A percentile compares a stretch with the other conserved stretches of the same genome.
These are phyloP conservation scores for Carex sylvatica DNA, from an alignment of 202 grass and related monocot species.

Conservation along the genomic window DNA sequence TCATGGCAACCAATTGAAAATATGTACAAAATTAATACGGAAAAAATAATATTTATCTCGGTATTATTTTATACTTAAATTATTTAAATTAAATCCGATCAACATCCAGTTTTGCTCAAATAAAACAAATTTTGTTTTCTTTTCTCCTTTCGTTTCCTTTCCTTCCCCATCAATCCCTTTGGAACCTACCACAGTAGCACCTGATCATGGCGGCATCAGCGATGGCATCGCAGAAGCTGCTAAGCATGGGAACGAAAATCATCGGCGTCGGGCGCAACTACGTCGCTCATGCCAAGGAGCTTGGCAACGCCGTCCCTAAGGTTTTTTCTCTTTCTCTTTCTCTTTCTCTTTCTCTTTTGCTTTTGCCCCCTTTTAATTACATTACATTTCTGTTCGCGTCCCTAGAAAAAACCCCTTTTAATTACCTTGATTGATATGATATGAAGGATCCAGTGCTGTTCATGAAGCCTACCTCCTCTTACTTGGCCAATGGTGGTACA, in stretches of 20 bases:
- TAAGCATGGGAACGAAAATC: conserved; percentile 76
- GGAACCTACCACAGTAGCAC: not conserved
- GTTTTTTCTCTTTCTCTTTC: conserved; percentile 34
- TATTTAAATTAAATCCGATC: no score
- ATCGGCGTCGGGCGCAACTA: conserved; percentile 83
- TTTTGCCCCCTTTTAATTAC: not conserved
- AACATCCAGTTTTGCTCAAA: no score
- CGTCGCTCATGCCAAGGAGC: conserved; percentile 81
- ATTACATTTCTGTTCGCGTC: not conserved
- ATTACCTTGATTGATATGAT: not conserved
- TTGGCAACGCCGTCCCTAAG: conserved; percentile 91
- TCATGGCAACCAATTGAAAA: no score
- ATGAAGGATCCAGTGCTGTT: conserved; percentile 87
- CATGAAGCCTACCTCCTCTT: conserved; percentile 93
- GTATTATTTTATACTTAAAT: no score
- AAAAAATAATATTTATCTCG: no score
- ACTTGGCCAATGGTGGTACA: conserved; percentile 67
- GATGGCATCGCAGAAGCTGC: conserved; percentile 55
- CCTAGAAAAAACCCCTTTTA: no score
- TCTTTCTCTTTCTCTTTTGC: not conserved
- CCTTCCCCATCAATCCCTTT: not conserved
- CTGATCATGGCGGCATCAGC: conserved; percentile 29
- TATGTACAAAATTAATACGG: no score
- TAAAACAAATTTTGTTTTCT: no score
- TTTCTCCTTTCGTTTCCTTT: no score